phyloP scores from a whole-genome alignment of 345 rosid species.

The Tarenaya hassleriana region DNA sequence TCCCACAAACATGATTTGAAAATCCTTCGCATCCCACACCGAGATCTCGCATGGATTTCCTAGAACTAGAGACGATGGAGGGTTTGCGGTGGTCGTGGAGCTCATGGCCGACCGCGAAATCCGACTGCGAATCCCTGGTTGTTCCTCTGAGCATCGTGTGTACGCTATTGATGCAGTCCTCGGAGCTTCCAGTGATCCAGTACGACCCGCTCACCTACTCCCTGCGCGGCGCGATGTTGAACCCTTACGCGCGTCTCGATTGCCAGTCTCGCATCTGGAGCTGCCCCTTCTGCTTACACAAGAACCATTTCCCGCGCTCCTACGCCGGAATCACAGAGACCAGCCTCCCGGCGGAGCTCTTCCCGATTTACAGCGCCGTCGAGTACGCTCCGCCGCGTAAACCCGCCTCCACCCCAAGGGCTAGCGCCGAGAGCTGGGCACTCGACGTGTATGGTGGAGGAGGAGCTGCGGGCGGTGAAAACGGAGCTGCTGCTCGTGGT shows the following conservation, averaged over 20 bases:
- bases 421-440: slow-evolving; percentile 14
- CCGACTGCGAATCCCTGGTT: slow-evolving; percentile 51
- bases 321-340: slow-evolving; percentile 72
- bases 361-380: slow-evolving; percentile 82
- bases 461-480: slow-evolving; percentile 65
- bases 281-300: slow-evolving; percentile 72
- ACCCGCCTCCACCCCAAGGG: slow-evolving; percentile 10
- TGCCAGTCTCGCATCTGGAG: slow-evolving; percentile 79
- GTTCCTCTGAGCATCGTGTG: slow-evolving; percentile 77
- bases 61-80: slow-evolving; percentile 82
- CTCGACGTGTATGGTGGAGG: slow-evolving; percentile 48
- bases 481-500: slow-evolving; percentile 63
- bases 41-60: slow-evolving; percentile 63
- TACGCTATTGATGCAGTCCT: slow-evolving; percentile 68
- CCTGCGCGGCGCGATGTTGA: slow-evolving; percentile 61
- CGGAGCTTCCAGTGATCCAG: slow-evolving; percentile 81
- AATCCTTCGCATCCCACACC: not conserved
- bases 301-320: slow-evolving; percentile 65
- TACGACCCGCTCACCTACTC: slow-evolving; percentile 74
- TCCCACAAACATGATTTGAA: not conserved
- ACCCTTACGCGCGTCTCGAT: slow-evolving; percentile 90
- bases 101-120: slow-evolving; percentile 78
- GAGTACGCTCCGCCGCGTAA: slow-evolving; percentile 45
- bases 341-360: slow-evolving; percentile 93
- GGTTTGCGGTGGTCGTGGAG: slow-evolving; percentile 96